Evolutionary conservation across 2,329 filamentous ascomycete species (phyloP).

Genomic region (Arachnomyces sp.): DNA sequence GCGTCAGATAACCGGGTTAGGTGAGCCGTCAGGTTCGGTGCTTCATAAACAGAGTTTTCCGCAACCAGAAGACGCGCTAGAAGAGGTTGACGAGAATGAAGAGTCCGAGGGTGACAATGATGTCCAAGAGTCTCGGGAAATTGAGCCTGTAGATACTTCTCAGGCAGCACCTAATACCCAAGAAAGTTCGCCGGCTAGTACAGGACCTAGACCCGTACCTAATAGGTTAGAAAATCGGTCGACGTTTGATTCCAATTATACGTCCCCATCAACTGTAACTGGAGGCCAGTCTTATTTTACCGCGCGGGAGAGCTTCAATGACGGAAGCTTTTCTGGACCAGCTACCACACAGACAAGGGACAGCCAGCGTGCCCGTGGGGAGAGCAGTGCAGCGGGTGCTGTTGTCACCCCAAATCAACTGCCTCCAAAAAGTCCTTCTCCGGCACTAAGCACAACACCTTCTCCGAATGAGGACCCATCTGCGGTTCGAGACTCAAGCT

Average conservation of each 20-base stretch:
- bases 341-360: too few relatives aligned
- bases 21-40: constrained; percentile 21
- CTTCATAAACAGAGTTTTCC: constrained; percentile 23
- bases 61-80: constrained; percentile 26
- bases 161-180: neutral
- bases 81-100: constrained; percentile 20
- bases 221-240: too few relatives aligned
- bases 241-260: too few relatives aligned
- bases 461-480: neutral
- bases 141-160: constrained; percentile 9
- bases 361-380: too few relatives aligned
- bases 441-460: neutral
- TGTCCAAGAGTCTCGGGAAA: constrained; percentile 2
- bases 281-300: too few relatives aligned
- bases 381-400: too few relatives aligned
- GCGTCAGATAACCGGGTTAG: constrained; percentile 21
- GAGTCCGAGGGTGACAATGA: constrained; percentile 9
- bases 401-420: constrained; percentile 1
- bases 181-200: too few relatives aligned
- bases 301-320: too few relatives aligned
- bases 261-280: too few relatives aligned
- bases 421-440: neutral
- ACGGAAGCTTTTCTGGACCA: too few relatives aligned
- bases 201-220: too few relatives aligned
- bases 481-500: neutral